Evolutionary conservation across 768 basidiomycete genomes (phyloP).

Genomic region (Pisolithus microcarpus): DNA sequence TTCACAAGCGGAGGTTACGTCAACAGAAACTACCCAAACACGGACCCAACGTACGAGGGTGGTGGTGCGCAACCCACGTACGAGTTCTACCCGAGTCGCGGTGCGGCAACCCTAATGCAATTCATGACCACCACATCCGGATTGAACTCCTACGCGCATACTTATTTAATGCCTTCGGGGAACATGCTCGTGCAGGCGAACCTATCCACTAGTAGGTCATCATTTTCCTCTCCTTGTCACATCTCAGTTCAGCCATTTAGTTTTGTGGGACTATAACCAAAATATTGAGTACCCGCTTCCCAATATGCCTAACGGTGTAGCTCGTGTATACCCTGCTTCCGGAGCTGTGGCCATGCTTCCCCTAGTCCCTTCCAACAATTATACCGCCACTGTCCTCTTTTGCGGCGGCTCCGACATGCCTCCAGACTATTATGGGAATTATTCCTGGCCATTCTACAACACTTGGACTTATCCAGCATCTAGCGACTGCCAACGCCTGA

Average conservation of each 20-base stretch:
- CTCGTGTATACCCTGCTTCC: slow-evolving; percentile 84
- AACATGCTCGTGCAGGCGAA: slow-evolving; percentile 81
- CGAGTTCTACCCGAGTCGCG: slow-evolving; percentile 70
- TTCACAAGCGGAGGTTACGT: slow-evolving; percentile 70
- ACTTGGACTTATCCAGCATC: slow-evolving; percentile 70
- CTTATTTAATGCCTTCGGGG: slow-evolving; percentile 69
- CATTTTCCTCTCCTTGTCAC: neutral
- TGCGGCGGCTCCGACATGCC: slow-evolving; percentile 86
- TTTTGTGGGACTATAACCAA: slow-evolving; percentile 43
- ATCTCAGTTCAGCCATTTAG: slow-evolving; percentile 15
- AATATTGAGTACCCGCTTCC: slow-evolving; percentile 62
- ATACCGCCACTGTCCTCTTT: slow-evolving; percentile 77
- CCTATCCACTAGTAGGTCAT: slow-evolving; percentile 54
- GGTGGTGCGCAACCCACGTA: slow-evolving; percentile 71
- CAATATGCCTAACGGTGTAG: slow-evolving; percentile 64
- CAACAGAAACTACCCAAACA: slow-evolving; percentile 63
- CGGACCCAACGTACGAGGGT: slow-evolving; percentile 53
- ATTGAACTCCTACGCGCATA: slow-evolving; percentile 69
- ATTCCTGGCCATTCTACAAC: slow-evolving; percentile 63
- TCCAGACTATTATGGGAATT: slow-evolving; percentile 68
- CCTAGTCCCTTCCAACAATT: slow-evolving; percentile 83
- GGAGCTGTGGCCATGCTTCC: slow-evolving; percentile 88
- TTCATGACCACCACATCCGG: slow-evolving; percentile 71
- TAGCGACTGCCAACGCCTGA: slow-evolving; percentile 72
- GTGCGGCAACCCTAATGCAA: slow-evolving; percentile 43